Evolutionary conservation across 441 rosid species (phyloP).

Genomic region (Theobroma grandiflorum): DNA sequence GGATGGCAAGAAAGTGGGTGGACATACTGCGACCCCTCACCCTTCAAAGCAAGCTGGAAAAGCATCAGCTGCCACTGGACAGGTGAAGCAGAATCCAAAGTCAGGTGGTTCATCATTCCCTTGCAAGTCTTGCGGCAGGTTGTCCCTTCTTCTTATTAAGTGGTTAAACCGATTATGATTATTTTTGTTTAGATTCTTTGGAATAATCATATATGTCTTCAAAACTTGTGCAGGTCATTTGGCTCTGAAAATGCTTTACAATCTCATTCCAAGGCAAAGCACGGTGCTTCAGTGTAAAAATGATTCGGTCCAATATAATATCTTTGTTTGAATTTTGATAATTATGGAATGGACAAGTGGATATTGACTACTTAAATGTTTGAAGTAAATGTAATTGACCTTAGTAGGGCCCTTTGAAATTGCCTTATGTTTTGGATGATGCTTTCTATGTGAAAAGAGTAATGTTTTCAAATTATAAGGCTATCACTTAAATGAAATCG

Average conservation of each 20-base stretch:
- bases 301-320: no score
- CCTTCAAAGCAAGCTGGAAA: constrained; percentile 68
- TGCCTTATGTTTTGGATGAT: background rate
- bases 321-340: background rate
- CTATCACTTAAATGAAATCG: background rate
- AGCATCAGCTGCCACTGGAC: constrained; percentile 44
- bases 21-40: constrained; percentile 77
- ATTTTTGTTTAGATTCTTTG: background rate
- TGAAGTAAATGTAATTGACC: background rate
- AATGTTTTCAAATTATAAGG: background rate
- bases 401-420: background rate
- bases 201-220: background rate
- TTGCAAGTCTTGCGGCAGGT: constrained; percentile 78
- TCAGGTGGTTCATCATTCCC: constrained; percentile 43
- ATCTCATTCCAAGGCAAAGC: constrained; percentile 84
- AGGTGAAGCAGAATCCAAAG: constrained; percentile 52
- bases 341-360: background rate
- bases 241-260: constrained; percentile 73
- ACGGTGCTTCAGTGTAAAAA: constrained; percentile 49
- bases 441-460: background rate
- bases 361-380: background rate
- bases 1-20: constrained; percentile 62
- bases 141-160: background rate
- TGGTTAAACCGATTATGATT: background rate
- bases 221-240: constrained; percentile 50